A percentile compares a stretch with the other conserved stretches of the same genome.
These are phyloP conservation scores for Annona squamosa DNA, from an alignment of 164 flowering plant genomes.

Conservation along the genomic window DNA sequence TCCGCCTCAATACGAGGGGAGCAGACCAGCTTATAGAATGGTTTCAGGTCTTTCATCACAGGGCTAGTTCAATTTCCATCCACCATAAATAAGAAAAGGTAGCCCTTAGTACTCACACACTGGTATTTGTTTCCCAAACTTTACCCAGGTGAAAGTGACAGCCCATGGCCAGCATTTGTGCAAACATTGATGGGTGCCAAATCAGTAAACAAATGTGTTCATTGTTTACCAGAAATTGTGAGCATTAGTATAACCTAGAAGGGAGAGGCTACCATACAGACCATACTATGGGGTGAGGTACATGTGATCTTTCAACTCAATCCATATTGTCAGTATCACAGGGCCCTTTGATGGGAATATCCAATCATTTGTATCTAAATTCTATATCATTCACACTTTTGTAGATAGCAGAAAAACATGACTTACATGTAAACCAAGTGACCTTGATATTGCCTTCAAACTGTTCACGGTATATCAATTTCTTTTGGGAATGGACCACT, in stretches of 20 bases:
- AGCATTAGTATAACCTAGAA: background rate
- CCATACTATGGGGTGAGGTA: background rate
- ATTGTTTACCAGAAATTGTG: background rate
- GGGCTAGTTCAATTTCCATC: background rate
- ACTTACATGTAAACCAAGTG: background rate
- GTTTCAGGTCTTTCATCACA: background rate
- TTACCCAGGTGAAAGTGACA: background rate
- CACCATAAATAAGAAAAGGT: background rate
- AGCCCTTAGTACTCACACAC: background rate
- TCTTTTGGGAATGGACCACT: background rate
- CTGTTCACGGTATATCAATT: background rate
- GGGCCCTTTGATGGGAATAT: background rate
- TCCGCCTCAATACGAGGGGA: background rate
- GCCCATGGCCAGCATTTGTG: background rate
- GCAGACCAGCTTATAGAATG: background rate
- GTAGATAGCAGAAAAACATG: background rate
- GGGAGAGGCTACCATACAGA: background rate
- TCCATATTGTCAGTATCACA: background rate
- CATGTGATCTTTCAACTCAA: background rate
- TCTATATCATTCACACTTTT: background rate
- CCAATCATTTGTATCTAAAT: too few species aligned
- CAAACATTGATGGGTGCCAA: background rate
- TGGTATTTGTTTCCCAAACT: background rate
- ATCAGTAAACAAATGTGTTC: background rate
- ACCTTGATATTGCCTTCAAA: background rate